These are phyloP conservation scores for Bauhinia variegata DNA, from an alignment of 306 rosid genomes.

Conservation along the genomic window DNA sequence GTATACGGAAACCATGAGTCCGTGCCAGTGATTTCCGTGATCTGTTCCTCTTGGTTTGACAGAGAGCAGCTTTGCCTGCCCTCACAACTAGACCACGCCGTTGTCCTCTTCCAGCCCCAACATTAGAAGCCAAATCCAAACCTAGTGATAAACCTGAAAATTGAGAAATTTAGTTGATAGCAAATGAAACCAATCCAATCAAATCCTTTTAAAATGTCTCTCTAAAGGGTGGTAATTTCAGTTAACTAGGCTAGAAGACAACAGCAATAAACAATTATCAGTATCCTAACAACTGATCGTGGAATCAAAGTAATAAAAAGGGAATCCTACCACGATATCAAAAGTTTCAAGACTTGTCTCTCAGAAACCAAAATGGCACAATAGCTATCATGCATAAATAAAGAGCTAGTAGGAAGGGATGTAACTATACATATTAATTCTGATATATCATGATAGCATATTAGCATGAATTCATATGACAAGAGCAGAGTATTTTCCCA, in stretches of 20 bases:
- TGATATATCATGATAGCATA: neutral
- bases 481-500: neutral
- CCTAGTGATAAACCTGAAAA: constrained; percentile 62
- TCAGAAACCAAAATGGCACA: neutral
- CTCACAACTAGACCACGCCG: constrained; percentile 68
- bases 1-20: constrained; percentile 81
- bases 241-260: neutral
- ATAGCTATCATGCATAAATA: neutral
- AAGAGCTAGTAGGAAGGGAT: neutral
- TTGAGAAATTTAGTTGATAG: constrained; percentile 20
- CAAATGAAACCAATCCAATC: constrained; percentile 21
- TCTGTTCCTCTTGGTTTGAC: constrained; percentile 86
- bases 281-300: neutral
- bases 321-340: neutral
- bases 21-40: constrained; percentile 88
- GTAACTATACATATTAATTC: neutral
- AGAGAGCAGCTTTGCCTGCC: constrained; percentile 82
- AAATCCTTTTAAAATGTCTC: neutral
- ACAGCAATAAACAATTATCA: neutral
- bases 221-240: neutral
- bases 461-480: neutral
- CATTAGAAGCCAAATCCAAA: constrained; percentile 51
- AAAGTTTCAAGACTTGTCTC: neutral
- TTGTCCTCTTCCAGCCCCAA: constrained; percentile 54
- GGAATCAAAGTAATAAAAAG: neutral